Evolutionary conservation across 1,284 basidiomycete species (phyloP), one percentile per base, ranked within the genome.

Genomic region (Apiotrichum mycotoxinovorans): DNA sequence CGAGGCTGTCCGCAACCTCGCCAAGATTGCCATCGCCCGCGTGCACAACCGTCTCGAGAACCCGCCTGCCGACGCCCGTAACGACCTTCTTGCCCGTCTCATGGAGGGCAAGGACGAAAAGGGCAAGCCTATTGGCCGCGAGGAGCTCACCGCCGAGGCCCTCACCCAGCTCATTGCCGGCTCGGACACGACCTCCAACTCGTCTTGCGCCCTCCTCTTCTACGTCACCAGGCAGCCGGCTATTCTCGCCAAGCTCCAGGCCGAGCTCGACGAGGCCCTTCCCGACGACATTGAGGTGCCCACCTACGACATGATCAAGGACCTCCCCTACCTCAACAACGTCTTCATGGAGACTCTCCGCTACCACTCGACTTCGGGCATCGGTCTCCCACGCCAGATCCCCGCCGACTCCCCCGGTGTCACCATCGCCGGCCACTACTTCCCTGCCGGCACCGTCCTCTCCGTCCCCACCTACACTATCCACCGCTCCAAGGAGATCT

Each of bases 91-190:
- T 42, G 85, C 85, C 65, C 89, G 89, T 72, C 80, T 95, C 17
- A 86, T 89, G 71, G 79, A 82, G 49, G 89, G 85, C 27, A 83
- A 83, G 65, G 91, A 94, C 70, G 85, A 86, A 52, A 82, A 86
- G 23, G 91, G 91, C 17, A 83, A 84, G 68, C 57, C 61, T 30
- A 58, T 62, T 30, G 51, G 38, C 44, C 61, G 57, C 57, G 57
- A 62, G 61, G 91, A 94, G 71, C 78, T 94, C 60, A 94, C 89
- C 2, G 90, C 89, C 1, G 91, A 94, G 76, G 89, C 87, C 22
- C 77, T 89, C 41, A 92, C 89, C 2, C 86, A 92, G 63, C 81
- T 93, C 22, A 91, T 93, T 63, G 91, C 89, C 30, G 89, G 88
- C 3, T 62, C 61, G 4, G 61, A 62, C 61, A 62, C 61, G 3